Conservation (phyloP, 2,329 filamentous ascomycete species). For the Neofusicoccum parvum region DNA sequence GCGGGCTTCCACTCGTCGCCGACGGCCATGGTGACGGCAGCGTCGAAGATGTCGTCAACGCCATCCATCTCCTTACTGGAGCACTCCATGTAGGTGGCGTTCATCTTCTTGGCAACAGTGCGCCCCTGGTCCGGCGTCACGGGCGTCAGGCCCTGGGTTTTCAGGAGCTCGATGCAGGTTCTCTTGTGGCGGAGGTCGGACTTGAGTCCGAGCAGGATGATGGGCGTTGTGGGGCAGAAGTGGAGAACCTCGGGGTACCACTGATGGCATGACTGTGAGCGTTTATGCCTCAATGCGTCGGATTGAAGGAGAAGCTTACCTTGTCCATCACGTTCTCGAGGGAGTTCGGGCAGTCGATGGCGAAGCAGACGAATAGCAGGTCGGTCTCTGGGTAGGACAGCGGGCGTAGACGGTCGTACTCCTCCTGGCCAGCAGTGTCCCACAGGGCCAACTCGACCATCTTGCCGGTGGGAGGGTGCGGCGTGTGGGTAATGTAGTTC, state of each 20-base stretch:
- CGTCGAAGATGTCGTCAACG: conserved; percentile 94
- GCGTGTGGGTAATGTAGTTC: conserved; percentile 98
- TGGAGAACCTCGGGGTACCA: conserved; percentile 99
- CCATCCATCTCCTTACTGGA: conserved; percentile 96
- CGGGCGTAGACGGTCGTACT: conserved; percentile 93
- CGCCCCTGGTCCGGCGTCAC: conserved; percentile 90
- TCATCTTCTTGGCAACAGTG: conserved; percentile 89
- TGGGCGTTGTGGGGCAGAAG: conserved; percentile 95
- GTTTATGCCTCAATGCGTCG: background rate
- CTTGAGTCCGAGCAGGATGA: conserved; percentile 94
- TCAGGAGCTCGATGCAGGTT: conserved; percentile 97
- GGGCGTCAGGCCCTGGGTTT: conserved; percentile 93
- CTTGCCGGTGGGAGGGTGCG: conserved; percentile 84
- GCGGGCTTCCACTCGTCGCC: conserved; percentile 59
- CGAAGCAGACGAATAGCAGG: conserved; percentile 97
- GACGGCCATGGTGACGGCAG: conserved; percentile 87
- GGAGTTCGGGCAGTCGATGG: conserved; percentile 97
- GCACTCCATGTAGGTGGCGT: conserved; percentile 95
- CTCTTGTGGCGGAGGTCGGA: conserved; percentile 94
- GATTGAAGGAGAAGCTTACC: conserved; percentile 55
- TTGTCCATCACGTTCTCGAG: conserved; percentile 99
- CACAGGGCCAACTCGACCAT: conserved; percentile 94
- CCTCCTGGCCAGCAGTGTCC: conserved; percentile 98
- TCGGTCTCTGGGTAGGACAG: conserved; percentile 98
- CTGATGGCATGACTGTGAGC: conserved; percentile 50